phyloP scores from a whole-genome alignment of 768 basidiomycete genomes.

The Flagelloscypha sp. region DNA sequence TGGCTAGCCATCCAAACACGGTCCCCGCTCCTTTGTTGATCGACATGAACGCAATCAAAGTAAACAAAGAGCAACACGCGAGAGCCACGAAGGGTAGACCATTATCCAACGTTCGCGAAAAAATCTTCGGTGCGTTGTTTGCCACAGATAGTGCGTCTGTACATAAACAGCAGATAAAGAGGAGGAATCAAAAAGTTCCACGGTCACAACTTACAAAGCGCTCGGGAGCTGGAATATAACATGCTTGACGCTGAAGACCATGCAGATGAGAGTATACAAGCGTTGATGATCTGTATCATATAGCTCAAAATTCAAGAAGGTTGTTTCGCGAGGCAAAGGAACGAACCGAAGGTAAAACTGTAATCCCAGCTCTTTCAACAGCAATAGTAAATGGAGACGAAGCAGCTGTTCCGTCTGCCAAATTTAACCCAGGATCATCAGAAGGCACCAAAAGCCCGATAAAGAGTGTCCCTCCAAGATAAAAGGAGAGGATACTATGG shows the following conservation, averaged over 20 bases:
- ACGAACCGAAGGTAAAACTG: constrained; percentile 39
- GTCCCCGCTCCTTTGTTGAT: constrained; percentile 23
- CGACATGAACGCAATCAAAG: constrained; percentile 34
- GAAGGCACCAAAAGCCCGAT: constrained; percentile 54
- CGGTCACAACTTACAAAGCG: constrained; percentile 48
- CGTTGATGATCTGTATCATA: constrained; percentile 42
- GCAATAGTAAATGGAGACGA: constrained; percentile 62
- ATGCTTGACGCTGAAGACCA: constrained; percentile 62
- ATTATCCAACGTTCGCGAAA: constrained; percentile 26
- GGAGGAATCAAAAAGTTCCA: too few relatives aligned
- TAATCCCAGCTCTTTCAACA: constrained; percentile 51
- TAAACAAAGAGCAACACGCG: constrained; percentile 19
- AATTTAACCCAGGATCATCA: constrained; percentile 30
- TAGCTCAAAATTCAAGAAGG: neutral
- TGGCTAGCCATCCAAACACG: constrained; percentile 41
- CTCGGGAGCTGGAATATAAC: constrained; percentile 53
- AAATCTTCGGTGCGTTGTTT: too few relatives aligned
- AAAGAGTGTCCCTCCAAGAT: constrained; percentile 37
- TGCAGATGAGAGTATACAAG: constrained; percentile 50
- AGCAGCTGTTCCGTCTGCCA: constrained; percentile 32
- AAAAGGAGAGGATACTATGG: constrained; percentile 65
- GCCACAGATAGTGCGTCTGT: too few relatives aligned
- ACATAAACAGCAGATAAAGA: too few relatives aligned
- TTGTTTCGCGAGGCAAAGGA: constrained; percentile 1
- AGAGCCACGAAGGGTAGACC: constrained; percentile 41